Evolutionary conservation across 108 stramenopile species (phyloP).

Genomic region (Mediolabrus comicus): DNA sequence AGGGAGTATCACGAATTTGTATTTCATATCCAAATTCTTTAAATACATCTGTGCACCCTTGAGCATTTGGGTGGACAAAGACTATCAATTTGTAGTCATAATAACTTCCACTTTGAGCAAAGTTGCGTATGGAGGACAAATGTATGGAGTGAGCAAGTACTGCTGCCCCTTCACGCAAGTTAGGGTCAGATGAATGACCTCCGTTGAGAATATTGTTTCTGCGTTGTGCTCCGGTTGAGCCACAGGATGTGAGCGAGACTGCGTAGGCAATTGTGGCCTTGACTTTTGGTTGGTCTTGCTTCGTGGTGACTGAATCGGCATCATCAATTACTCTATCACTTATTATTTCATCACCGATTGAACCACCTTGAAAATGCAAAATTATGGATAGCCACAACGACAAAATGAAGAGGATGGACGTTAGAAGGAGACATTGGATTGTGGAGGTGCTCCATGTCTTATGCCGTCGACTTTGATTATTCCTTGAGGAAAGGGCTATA

Average conservation of each 20-base stretch:
- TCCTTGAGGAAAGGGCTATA: not conserved
- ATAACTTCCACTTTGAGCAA: conserved; percentile 2
- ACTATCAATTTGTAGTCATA: conserved; percentile 59
- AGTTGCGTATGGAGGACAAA: conserved; percentile 50
- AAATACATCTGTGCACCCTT: conserved; percentile 51
- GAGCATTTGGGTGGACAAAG: conserved; percentile 76
- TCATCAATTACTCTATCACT: not conserved
- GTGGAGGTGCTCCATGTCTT: conserved; percentile 8
- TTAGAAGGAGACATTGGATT: conserved; percentile 6
- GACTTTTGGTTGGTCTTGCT: conserved; percentile 6
- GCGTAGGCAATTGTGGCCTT: conserved; percentile 72
- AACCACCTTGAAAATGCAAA: not conserved
- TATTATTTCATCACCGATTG: not conserved
- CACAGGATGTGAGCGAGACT: conserved; percentile 84
- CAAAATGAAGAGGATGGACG: conserved; percentile 3
- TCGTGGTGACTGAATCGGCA: not conserved
- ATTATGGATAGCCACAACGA: conserved; percentile 4
- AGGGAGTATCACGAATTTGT: conserved; percentile 63
- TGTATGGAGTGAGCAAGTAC: conserved; percentile 76
- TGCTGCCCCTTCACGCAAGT: conserved; percentile 72
- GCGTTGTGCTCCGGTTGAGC: conserved; percentile 6
- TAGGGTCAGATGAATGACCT: conserved; percentile 43
- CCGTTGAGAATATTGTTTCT: conserved; percentile 10
- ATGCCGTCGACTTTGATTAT: not conserved
- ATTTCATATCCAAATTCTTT: conserved; percentile 61